Percentiles rank a stretch among this genome's conserved stretches.
phyloP scores from a whole-genome alignment of 1,284 basidiomycete species.

The Ceratorhiza oryzae-sativae region DNA sequence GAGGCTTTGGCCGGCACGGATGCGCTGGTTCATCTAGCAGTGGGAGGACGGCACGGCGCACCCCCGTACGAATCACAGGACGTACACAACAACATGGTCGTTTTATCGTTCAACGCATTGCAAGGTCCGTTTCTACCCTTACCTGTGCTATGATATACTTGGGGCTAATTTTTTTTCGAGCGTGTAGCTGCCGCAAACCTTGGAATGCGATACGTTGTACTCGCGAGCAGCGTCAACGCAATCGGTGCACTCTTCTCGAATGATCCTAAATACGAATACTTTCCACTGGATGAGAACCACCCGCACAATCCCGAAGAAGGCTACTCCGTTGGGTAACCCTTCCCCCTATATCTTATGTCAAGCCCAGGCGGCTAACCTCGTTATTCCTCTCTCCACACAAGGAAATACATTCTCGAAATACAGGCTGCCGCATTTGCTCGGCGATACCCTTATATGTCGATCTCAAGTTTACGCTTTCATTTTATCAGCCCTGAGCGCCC shows the following conservation, averaged over 20 bases:
- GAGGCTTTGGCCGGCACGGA: constrained; percentile 45
- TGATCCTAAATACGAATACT: constrained; percentile 43
- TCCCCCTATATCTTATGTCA: not conserved
- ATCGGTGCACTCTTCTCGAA: constrained; percentile 41
- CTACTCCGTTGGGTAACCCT: constrained; percentile 46
- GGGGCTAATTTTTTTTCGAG: not conserved
- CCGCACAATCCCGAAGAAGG: constrained; percentile 45
- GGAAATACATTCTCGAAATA: constrained; percentile 51
- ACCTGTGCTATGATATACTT: not conserved
- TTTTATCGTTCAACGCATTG: constrained; percentile 43
- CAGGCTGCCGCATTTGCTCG: constrained; percentile 50
- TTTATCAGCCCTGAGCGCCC: constrained; percentile 38
- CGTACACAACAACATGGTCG: constrained; percentile 51
- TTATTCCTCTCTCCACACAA: constrained; percentile 28
- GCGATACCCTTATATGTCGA: constrained; percentile 47
- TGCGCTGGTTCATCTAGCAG: constrained; percentile 52
- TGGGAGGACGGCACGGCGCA: constrained; percentile 48
- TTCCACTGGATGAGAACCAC: constrained; percentile 44
- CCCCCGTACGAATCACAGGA: constrained; percentile 44
- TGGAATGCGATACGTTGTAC: constrained; percentile 50
- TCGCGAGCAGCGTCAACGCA: constrained; percentile 49
- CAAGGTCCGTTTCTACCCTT: constrained; percentile 8
- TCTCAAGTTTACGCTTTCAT: constrained; percentile 53
- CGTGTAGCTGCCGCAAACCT: constrained; percentile 46
- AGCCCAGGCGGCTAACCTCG: not conserved